phyloP scores from a whole-genome alignment of 2,329 filamentous ascomycete species.

The Mycosphaerella arachidis region DNA sequence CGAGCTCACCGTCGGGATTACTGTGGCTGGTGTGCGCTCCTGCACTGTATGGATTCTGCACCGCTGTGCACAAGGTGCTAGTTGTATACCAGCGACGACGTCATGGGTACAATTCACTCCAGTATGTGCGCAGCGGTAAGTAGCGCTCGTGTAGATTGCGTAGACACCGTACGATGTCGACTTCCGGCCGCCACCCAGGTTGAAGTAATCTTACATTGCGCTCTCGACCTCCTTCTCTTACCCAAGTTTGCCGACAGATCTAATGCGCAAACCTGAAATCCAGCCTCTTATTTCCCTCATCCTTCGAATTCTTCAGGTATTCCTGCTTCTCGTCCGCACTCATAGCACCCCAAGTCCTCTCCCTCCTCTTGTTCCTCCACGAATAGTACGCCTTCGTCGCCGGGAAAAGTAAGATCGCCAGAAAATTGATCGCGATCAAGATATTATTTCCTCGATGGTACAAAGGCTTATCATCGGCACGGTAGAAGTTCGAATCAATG shows the following conservation, averaged over 20 bases:
- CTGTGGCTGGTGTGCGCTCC: too few relatives aligned
- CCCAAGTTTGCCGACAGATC: neutral
- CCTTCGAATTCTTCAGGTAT: conserved; percentile 33
- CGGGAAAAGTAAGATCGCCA: conserved; percentile 1
- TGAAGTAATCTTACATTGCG: too few relatives aligned
- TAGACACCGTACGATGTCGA: too few relatives aligned
- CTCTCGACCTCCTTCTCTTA: too few relatives aligned
- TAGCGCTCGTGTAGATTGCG: too few relatives aligned
- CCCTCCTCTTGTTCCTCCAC: conserved; percentile 14
- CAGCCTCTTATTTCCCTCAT: conserved; percentile 34
- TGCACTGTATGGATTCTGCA: too few relatives aligned
- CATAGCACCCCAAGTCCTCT: conserved; percentile 36
- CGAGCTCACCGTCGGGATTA: too few relatives aligned
- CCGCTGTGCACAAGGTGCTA: too few relatives aligned
- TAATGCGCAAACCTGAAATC: conserved; percentile 33
- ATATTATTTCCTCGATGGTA: conserved; percentile 40
- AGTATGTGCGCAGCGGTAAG: too few relatives aligned
- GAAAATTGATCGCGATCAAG: neutral
- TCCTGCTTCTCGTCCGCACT: conserved; percentile 28
- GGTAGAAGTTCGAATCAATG: conserved; percentile 45
- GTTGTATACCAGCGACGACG: too few relatives aligned
- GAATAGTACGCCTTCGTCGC: conserved; percentile 31
- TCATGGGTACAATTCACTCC: too few relatives aligned
- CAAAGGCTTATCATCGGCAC: conserved; percentile 42
- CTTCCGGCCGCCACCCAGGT: too few relatives aligned